A percentile compares a stretch with the other conserved stretches of the same genome.
These are phyloP conservation scores for Vicia villosa DNA, from an alignment of 306 rosid genomes.

Conservation along the genomic window DNA sequence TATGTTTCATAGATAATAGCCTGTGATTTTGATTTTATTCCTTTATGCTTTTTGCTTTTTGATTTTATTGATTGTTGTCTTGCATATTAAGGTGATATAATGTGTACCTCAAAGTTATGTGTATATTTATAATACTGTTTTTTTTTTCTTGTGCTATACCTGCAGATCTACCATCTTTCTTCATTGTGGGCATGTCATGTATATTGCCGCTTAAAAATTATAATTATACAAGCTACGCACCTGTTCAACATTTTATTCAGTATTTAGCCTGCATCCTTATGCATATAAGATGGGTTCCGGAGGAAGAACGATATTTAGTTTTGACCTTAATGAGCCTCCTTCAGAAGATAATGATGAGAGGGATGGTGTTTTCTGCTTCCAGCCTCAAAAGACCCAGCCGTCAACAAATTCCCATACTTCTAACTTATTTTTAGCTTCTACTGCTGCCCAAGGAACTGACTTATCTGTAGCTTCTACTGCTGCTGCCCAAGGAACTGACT, in stretches of 20 bases:
- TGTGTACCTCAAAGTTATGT: conserved; percentile 1
- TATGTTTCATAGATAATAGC: not conserved
- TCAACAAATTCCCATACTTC: conserved; percentile 56
- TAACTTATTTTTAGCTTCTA: conserved; percentile 55
- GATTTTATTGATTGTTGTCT: not conserved
- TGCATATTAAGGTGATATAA: conserved; percentile 5
- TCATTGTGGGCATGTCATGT: conserved; percentile 57
- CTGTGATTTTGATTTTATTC: too few species aligned
- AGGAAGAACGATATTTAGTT: conserved; percentile 87
- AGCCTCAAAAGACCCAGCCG: conserved; percentile 77
- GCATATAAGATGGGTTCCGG: conserved; percentile 96
- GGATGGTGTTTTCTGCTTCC: conserved; percentile 46
- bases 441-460: too few species aligned
- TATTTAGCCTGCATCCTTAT: conserved; percentile 68
- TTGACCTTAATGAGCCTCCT: conserved; percentile 99
- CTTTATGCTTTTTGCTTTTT: too few species aligned
- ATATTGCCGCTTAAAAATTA: conserved; percentile 40
- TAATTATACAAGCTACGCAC: conserved; percentile 38
- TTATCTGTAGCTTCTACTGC: too few species aligned
- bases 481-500: too few species aligned
- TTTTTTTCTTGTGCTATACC: conserved; percentile 8
- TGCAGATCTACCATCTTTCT: conserved; percentile 27
- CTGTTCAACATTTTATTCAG: conserved; percentile 33
- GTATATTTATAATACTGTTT: not conserved
- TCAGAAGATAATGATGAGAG: conserved; percentile 77